Evolutionary conservation across 78 protist genomes (phyloP).

Genomic region (Dictyostelium firmibasis): DNA sequence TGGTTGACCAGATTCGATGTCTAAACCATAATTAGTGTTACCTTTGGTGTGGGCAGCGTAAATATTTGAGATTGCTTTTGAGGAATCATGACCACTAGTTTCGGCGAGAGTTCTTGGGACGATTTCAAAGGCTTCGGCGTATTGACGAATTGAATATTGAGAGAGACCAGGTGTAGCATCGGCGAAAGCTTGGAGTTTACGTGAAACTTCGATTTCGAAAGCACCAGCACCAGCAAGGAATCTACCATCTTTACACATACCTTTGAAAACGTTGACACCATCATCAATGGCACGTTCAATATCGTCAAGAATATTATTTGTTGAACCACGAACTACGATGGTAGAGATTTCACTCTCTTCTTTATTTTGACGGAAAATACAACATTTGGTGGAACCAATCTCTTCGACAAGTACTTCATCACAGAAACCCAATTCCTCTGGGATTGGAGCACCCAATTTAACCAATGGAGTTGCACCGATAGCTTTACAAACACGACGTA

Average conservation of each 20-base stretch:
- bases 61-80: slow-evolving; percentile 86
- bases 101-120: slow-evolving; percentile 98
- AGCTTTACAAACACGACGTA: slow-evolving; percentile 95
- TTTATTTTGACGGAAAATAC: slow-evolving; percentile 85
- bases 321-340: slow-evolving; percentile 96
- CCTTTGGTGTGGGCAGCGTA: slow-evolving; percentile 96
- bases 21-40: slow-evolving; percentile 89
- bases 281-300: slow-evolving; percentile 98
- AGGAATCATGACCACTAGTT: slow-evolving; percentile 93
- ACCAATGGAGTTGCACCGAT: slow-evolving; percentile 94
- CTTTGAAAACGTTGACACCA: slow-evolving; percentile 96
- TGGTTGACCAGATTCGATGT: slow-evolving; percentile 84
- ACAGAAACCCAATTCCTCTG: slow-evolving; percentile 95
- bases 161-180: slow-evolving; percentile 90
- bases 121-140: slow-evolving; percentile 95
- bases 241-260: slow-evolving; percentile 89
- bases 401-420: slow-evolving; percentile 79
- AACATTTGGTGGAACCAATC: slow-evolving; percentile 83
- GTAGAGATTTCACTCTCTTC: slow-evolving; percentile 91
- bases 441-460: slow-evolving; percentile 95
- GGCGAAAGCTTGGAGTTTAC: slow-evolving; percentile 64
- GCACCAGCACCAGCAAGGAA: slow-evolving; percentile 99
- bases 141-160: slow-evolving; percentile 97
- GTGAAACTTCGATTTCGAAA: slow-evolving; percentile 93
- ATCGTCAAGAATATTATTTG: slow-evolving; percentile 97